These are phyloP conservation scores for Monilinia vaccinii-corymbosi DNA, from an alignment of 2,329 filamentous ascomycete species.

Conservation along the genomic window DNA sequence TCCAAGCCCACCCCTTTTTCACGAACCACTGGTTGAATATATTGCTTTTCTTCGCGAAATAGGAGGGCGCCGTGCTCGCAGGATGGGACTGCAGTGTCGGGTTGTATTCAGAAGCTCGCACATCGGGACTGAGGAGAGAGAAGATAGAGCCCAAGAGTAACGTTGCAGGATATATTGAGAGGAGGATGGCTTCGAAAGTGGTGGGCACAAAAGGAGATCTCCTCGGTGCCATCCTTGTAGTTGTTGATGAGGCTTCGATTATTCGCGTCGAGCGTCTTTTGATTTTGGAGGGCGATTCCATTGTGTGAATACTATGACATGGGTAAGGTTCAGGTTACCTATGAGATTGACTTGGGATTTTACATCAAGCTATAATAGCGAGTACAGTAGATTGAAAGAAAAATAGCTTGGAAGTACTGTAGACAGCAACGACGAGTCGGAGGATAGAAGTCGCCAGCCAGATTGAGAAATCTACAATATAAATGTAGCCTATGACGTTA, in stretches of 20 bases:
- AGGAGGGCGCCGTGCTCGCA: conserved; percentile 56
- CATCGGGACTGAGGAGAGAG: conserved; percentile 65
- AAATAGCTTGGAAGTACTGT: no score
- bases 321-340: neutral
- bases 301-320: conserved; percentile 22
- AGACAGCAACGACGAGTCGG: neutral
- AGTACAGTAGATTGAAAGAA: neutral
- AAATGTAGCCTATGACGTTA: conserved; percentile 10
- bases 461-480: neutral
- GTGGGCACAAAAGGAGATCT: conserved; percentile 58
- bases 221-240: conserved; percentile 16
- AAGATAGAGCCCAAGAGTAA: conserved; percentile 77
- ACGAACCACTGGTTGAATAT: conserved; percentile 89
- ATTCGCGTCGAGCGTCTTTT: conserved; percentile 25
- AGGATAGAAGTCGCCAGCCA: neutral
- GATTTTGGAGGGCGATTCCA: conserved; percentile 25
- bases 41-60: conserved; percentile 92
- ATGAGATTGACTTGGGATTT: neutral
- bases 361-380: no score
- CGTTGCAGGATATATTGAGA: conserved; percentile 66
- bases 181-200: conserved; percentile 52
- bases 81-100: conserved; percentile 53
- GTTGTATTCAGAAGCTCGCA: conserved; percentile 55
- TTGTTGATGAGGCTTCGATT: conserved; percentile 11
- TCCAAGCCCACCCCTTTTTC: conserved; percentile 92